Percentiles rank a stretch among this genome's conserved stretches.
Conservation (phyloP, 2,329 filamentous ascomycete species). For the Didymella pomorum region DNA sequence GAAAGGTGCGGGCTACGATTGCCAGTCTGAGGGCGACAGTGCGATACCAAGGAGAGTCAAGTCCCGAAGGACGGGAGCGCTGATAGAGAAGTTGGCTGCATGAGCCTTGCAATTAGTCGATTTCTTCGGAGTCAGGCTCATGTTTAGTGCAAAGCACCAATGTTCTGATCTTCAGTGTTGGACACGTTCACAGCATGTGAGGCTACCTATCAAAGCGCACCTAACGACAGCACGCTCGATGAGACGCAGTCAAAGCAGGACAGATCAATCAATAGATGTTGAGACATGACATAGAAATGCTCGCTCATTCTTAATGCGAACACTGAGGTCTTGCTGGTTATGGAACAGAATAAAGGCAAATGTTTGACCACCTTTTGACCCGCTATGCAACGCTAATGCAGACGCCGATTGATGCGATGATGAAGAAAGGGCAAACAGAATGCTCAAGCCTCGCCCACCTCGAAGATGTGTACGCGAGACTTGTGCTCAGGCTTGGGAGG, state of each 20-base stretch:
- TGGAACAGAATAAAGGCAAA: not conserved
- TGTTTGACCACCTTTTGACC: conserved; percentile 10
- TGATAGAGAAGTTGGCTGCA: not conserved
- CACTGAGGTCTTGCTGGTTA: not conserved
- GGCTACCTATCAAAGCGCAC: no score
- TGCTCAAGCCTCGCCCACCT: conserved; percentile 45
- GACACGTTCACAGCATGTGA: no score
- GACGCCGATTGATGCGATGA: conserved; percentile 21
- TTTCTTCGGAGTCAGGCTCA: not conserved
- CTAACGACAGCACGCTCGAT: no score
- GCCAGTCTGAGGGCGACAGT: not conserved
- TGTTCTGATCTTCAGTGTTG: no score
- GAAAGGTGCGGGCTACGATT: conserved; percentile 14
- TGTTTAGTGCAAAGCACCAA: no score
- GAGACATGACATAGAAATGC: not conserved
- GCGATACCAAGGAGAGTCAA: conserved; percentile 1
- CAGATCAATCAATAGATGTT: not conserved
- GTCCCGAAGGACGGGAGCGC: not conserved
- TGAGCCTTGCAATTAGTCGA: not conserved
- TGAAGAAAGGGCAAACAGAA: not conserved
- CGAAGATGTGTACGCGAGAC: conserved; percentile 51
- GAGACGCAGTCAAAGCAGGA: no score
- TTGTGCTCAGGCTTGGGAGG: conserved; percentile 52
- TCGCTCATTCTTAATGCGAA: not conserved
- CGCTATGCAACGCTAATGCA: conserved; percentile 21